Conservation (phyloP, 2,329 filamentous ascomycete species). For the Colletotrichum incanum region DNA sequence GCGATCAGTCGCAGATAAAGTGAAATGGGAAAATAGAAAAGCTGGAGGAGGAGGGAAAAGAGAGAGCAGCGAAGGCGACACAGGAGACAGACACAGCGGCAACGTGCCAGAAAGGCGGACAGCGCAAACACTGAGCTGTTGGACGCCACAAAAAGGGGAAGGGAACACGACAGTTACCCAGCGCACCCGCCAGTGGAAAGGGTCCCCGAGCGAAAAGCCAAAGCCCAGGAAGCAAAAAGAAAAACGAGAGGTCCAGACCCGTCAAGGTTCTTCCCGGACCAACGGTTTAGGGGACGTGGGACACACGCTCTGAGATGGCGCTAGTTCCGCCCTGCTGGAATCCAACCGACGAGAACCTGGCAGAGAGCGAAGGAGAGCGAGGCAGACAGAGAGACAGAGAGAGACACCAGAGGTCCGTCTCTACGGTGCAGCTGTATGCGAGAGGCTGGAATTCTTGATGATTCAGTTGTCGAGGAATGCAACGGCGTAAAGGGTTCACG, state of each 20-base stretch:
- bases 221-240: background rate
- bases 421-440: too few species aligned
- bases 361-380: too few species aligned
- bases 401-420: background rate
- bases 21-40: background rate
- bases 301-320: constrained; percentile 15
- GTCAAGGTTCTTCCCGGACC: constrained; percentile 32
- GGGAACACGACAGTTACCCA: background rate
- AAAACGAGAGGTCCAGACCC: background rate
- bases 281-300: constrained; percentile 21
- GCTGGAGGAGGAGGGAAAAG: background rate
- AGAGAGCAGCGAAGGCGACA: background rate
- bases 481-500: background rate
- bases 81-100: background rate
- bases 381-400: background rate
- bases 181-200: background rate
- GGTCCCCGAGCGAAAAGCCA: constrained; percentile 10
- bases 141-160: constrained; percentile 6
- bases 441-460: background rate
- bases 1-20: constrained; percentile 17
- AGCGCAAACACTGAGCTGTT: background rate
- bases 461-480: constrained; percentile 3
- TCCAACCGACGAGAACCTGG: constrained; percentile 1
- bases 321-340: constrained; percentile 38
- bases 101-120: constrained; percentile 1